Conservation (phyloP, 106 monocot species). For the Acanthochlamys bracteata region DNA sequence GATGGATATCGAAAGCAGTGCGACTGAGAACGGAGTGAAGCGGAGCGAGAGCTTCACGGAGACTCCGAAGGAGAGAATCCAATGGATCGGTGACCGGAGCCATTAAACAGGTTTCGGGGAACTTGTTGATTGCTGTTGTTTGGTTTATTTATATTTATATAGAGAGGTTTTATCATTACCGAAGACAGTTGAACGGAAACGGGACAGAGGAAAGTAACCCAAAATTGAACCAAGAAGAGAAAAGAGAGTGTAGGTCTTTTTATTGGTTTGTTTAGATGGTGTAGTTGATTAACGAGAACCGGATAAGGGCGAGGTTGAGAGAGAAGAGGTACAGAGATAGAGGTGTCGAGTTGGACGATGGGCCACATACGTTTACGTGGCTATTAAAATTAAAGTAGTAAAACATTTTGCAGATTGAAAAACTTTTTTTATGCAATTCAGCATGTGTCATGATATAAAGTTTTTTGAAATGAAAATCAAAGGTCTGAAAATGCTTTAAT, state of each 20-base stretch:
- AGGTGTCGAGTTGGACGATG: neutral
- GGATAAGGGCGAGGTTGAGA: neutral
- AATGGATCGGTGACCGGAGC: no score
- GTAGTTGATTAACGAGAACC: neutral
- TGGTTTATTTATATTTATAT: neutral
- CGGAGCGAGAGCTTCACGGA: no score
- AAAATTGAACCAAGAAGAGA: neutral
- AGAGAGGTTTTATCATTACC: neutral
- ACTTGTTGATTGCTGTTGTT: no score
- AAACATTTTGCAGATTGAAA: neutral
- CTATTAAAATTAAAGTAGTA: conserved; percentile 1
- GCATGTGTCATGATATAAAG: no score
- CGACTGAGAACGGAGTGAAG: no score
- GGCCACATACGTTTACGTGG: neutral
- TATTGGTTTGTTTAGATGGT: neutral
- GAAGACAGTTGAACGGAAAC: neutral
- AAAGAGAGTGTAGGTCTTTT: neutral
- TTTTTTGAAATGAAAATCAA: no score
- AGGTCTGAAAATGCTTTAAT: no score
- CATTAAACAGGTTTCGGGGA: no score
- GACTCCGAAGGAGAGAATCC: no score
- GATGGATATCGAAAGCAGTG: no score
- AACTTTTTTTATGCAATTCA: no score
- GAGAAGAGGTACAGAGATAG: no score
- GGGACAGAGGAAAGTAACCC: neutral